Evolutionary conservation across 139 green algal genomes (phyloP).

Genomic region (Eudorina sp.): DNA sequence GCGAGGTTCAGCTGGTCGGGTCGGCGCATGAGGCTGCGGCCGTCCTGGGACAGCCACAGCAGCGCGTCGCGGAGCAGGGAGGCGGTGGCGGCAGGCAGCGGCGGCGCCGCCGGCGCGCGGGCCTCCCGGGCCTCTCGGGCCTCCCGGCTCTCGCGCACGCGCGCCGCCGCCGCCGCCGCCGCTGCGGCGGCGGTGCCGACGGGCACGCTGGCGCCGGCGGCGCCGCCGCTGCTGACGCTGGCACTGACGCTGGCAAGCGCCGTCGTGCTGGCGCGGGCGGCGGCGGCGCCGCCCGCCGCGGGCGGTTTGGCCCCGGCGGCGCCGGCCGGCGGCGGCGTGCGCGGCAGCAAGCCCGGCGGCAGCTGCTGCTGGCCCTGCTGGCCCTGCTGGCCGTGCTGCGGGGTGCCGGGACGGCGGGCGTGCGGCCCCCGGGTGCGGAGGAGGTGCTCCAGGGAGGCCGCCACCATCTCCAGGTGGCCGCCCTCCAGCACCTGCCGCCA

Average conservation of each 20-base stretch:
- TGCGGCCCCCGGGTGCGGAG: background rate
- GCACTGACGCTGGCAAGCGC: background rate
- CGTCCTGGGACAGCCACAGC: constrained; percentile 8
- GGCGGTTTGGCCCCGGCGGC: background rate
- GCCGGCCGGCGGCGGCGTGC: background rate
- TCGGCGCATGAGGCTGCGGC: background rate
- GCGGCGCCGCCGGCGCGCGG: background rate
- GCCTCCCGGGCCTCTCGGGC: background rate
- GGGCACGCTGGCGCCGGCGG: background rate
- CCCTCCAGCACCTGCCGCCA: constrained; percentile 39
- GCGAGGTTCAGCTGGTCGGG: background rate
- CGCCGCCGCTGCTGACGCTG: background rate
- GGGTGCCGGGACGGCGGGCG: background rate
- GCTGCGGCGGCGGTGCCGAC: background rate
- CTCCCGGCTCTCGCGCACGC: background rate
- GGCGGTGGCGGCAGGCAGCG: background rate
- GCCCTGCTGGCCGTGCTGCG: background rate
- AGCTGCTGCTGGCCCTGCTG: background rate
- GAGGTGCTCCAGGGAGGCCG: constrained; percentile 10
- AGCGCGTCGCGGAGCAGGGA: background rate
- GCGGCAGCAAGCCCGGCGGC: background rate
- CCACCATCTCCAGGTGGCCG: background rate
- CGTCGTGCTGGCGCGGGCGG: no score
- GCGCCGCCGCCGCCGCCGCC: background rate
- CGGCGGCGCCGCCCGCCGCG: background rate